These are phyloP conservation scores for Tolypocladium sp. DNA, from an alignment of 2,329 filamentous ascomycete species.

Conservation along the genomic window DNA sequence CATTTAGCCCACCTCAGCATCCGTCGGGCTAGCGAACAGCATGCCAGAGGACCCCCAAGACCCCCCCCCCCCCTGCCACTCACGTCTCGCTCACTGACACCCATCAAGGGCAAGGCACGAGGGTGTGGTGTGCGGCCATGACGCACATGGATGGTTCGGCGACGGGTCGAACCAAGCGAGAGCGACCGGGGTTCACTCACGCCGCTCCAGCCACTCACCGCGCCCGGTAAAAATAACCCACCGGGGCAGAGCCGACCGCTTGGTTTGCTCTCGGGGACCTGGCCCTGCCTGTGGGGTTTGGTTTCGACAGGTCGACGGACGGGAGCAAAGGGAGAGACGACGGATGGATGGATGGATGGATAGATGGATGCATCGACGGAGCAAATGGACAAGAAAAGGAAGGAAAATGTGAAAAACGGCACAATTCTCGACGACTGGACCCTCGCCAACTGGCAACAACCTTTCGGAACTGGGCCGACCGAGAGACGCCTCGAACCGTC, in stretches of 20 bases:
- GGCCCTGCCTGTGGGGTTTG: neutral
- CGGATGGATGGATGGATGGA: too few species aligned
- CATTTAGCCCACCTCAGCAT: neutral
- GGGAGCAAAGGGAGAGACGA: neutral
- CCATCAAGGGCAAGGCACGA: neutral
- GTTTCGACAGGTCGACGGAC: neutral
- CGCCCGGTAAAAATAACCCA: conserved; percentile 19
- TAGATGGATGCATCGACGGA: neutral
- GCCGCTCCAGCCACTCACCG: conserved; percentile 2
- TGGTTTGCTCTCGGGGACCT: neutral
- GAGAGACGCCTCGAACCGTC: neutral
- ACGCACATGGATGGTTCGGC: conserved; percentile 17
- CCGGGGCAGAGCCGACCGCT: conserved; percentile 2
- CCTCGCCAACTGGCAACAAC: neutral
- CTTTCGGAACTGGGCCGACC: neutral
- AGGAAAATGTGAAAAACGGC: neutral
- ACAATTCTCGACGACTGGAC: neutral
- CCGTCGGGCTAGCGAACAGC: neutral
- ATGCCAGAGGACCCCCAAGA: too few species aligned
- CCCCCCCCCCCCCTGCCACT: neutral
- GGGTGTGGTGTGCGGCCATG: conserved; percentile 7
- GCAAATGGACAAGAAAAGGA: neutral
- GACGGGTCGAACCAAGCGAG: conserved; percentile 1
- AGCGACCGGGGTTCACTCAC: conserved; percentile 2
- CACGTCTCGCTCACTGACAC: neutral